These are phyloP conservation scores for Tinospora cordifolia DNA, from an alignment of 164 flowering plant species.

Conservation along the genomic window DNA sequence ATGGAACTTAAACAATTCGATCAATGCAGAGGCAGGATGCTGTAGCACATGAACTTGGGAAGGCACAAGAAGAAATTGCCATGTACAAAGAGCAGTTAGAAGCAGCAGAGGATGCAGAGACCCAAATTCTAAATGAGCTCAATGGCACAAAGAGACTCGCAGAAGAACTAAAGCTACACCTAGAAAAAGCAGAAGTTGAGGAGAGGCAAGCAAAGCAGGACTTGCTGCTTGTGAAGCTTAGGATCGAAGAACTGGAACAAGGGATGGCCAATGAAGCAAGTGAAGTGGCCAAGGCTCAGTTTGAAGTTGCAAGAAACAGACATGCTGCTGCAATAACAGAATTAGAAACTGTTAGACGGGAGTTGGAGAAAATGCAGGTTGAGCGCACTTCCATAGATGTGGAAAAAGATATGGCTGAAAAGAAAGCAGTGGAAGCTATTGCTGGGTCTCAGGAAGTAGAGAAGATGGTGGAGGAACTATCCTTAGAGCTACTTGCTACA, in stretches of 20 bases:
- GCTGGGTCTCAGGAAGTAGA: conserved; percentile 65
- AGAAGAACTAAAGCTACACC: conserved; percentile 68
- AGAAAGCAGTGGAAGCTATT: conserved; percentile 58
- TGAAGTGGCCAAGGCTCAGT: conserved; percentile 77
- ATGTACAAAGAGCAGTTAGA: conserved; percentile 41
- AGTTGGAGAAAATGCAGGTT: conserved; percentile 40
- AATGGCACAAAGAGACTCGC: conserved; percentile 62
- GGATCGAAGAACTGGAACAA: conserved; percentile 78
- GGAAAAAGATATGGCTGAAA: conserved; percentile 52
- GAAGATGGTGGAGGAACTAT: conserved; percentile 70
- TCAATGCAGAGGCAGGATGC: conserved; percentile 50
- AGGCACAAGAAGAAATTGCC: conserved; percentile 61
- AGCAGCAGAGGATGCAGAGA: conserved; percentile 58
- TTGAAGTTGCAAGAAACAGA: conserved; percentile 76
- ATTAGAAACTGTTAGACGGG: conserved; percentile 57
- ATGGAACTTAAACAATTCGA: not conserved
- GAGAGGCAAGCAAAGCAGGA: conserved; percentile 85
- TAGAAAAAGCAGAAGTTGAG: conserved; percentile 77
- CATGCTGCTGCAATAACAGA: conserved; percentile 57
- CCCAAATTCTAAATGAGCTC: conserved; percentile 50
- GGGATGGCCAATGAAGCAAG: conserved; percentile 81
- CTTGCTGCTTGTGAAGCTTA: conserved; percentile 62
- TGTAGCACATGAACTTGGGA: conserved; percentile 67
- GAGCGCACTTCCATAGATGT: conserved; percentile 42
- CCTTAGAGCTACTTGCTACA: conserved; percentile 68